These are phyloP conservation scores for Nemania abortiva DNA, from an alignment of 2,329 filamentous ascomycete genomes.

Conservation along the genomic window DNA sequence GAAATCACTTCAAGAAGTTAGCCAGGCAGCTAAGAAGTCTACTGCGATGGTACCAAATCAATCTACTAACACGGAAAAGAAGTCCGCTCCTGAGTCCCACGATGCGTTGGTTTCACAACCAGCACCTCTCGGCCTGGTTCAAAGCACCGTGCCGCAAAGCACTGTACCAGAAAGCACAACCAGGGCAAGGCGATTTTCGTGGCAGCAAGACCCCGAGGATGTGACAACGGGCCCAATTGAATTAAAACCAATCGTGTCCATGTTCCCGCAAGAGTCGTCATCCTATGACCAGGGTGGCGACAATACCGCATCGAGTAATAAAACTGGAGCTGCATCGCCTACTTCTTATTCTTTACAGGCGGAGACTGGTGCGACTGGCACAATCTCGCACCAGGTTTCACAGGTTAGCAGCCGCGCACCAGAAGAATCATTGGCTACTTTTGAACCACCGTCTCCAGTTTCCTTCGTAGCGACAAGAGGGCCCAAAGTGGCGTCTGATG, in stretches of 20 bases:
- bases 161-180: constrained; percentile 25
- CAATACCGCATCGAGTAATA: background rate
- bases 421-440: constrained; percentile 45
- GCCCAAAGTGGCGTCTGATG: constrained; percentile 35
- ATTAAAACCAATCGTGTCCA: constrained; percentile 25
- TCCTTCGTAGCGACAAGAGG: constrained; percentile 54
- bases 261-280: constrained; percentile 21
- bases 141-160: constrained; percentile 37
- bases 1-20: constrained; percentile 50
- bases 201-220: constrained; percentile 54
- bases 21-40: constrained; percentile 47
- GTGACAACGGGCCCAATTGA: constrained; percentile 33
- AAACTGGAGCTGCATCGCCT: constrained; percentile 19
- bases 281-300: constrained; percentile 7
- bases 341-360: constrained; percentile 35
- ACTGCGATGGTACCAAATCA: constrained; percentile 17
- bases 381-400: constrained; percentile 54
- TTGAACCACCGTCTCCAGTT: constrained; percentile 60
- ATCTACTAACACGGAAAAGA: background rate
- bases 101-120: constrained; percentile 38
- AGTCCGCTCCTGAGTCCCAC: constrained; percentile 7
- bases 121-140: constrained; percentile 41
- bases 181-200: constrained; percentile 55
- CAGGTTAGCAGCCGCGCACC: constrained; percentile 53
- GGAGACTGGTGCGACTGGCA: constrained; percentile 35